These are phyloP conservation scores for Zea luxurians DNA, from an alignment of 176 grass and related monocot species.

Conservation along the genomic window DNA sequence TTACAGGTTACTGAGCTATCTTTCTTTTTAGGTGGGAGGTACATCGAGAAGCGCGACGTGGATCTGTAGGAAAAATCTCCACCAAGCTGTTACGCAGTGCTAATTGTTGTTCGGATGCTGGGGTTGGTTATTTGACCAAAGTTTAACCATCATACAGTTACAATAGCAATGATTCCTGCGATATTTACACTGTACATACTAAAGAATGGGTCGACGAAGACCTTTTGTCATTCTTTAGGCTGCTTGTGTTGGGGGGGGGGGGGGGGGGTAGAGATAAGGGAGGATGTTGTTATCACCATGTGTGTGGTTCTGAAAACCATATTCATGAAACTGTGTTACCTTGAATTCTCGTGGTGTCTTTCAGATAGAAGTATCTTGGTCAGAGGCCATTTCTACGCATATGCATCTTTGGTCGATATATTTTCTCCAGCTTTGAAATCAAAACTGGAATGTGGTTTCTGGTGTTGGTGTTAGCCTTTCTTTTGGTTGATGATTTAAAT, in stretches of 20 bases:
- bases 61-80: neutral
- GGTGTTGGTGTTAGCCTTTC: too few relatives aligned
- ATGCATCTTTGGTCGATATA: neutral
- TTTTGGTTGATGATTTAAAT: too few relatives aligned
- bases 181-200: slow-evolving; percentile 45
- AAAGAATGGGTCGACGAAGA: slow-evolving; percentile 34
- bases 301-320: slow-evolving; percentile 52
- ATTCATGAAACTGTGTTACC: slow-evolving; percentile 35
- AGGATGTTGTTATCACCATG: slow-evolving; percentile 23
- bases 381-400: neutral
- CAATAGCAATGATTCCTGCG: slow-evolving; percentile 10
- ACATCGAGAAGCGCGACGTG: neutral
- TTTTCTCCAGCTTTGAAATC: neutral
- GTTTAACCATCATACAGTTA: slow-evolving; percentile 31
- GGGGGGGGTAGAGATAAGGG: slow-evolving; percentile 10
- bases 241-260: neutral
- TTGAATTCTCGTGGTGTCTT: neutral
- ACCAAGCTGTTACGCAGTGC: slow-evolving; percentile 15
- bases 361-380: neutral
- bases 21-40: slow-evolving; percentile 29
- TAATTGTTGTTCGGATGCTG: slow-evolving; percentile 12
- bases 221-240: slow-evolving; percentile 38
- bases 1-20: slow-evolving; percentile 27
- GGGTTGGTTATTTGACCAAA: slow-evolving; percentile 34
- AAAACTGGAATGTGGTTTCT: too few relatives aligned